phyloP scores from a whole-genome alignment of 192 early-diverging fungal genomes.

The Diversispora epigaea region DNA sequence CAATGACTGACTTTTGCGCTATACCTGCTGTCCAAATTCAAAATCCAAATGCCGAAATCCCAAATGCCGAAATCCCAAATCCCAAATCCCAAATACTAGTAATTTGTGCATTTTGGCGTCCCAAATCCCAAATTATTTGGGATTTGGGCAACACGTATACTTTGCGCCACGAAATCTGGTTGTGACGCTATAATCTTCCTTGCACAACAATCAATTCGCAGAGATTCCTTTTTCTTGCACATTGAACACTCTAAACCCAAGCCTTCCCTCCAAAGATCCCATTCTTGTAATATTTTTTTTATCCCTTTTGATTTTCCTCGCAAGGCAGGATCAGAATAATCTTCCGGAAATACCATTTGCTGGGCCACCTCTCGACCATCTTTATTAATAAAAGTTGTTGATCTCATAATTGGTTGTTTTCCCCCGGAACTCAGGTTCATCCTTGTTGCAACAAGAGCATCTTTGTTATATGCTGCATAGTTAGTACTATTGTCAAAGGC shows the following conservation, averaged over 20 bases:
- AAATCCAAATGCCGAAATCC: too few relatives aligned
- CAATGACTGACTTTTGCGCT: neutral
- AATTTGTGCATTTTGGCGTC: too few relatives aligned
- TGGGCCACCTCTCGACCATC: neutral
- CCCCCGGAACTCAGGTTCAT: constrained; percentile 8
- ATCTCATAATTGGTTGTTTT: constrained; percentile 16
- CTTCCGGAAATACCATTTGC: neutral
- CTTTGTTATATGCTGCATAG: constrained; percentile 6
- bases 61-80: too few relatives aligned
- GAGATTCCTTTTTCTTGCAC: constrained; percentile 14
- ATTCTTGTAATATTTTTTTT: neutral
- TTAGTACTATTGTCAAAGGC: constrained; percentile 30
- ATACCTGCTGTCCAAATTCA: too few relatives aligned
- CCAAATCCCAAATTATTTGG: too few relatives aligned
- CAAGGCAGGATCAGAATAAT: neutral
- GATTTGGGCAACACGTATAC: too few relatives aligned
- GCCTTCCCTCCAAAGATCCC: neutral
- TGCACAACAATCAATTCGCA: constrained; percentile 14
- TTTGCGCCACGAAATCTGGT: constrained; percentile 15
- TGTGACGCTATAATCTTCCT: constrained; percentile 26
- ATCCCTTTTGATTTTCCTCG: neutral
- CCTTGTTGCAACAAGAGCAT: constrained; percentile 15
- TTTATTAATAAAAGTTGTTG: neutral
- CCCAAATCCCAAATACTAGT: too few relatives aligned
- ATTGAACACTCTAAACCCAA: neutral